phyloP scores from a whole-genome alignment of 805 yeast genomes.

The Suhomyces kilbournensis region DNA sequence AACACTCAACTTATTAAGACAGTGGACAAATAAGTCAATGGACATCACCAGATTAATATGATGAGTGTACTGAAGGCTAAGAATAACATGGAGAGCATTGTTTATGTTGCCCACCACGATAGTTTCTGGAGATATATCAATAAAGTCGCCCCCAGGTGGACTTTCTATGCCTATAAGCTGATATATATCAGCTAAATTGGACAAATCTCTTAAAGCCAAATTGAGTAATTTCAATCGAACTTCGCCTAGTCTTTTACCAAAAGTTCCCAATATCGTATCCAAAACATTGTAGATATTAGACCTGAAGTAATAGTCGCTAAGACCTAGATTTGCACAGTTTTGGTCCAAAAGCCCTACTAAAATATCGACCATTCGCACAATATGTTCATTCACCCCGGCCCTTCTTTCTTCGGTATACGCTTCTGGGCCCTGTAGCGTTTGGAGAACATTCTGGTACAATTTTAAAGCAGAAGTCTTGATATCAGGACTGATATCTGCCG shows the following conservation, averaged over 20 bases:
- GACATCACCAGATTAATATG: slow-evolving; percentile 15
- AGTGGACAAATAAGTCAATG: slow-evolving; percentile 18
- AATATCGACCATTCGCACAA: slow-evolving; percentile 17
- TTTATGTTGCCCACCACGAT: slow-evolving; percentile 21
- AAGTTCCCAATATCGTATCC: slow-evolving; percentile 23
- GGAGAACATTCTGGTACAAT: slow-evolving; percentile 52
- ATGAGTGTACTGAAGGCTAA: slow-evolving; percentile 26
- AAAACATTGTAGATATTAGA: slow-evolving; percentile 27
- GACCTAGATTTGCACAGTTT: neutral
- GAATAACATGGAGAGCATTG: slow-evolving; percentile 32
- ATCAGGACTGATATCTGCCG: slow-evolving; percentile 22
- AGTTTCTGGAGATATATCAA: slow-evolving; percentile 14
- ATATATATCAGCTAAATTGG: neutral
- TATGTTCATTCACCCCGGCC: slow-evolving; percentile 26
- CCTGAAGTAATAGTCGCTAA: neutral
- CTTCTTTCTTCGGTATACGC: slow-evolving; percentile 39
- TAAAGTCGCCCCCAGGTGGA: neutral
- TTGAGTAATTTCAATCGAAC: slow-evolving; percentile 13
- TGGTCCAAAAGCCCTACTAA: slow-evolving; percentile 14
- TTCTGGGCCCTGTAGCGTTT: slow-evolving; percentile 52
- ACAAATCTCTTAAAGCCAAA: slow-evolving; percentile 23
- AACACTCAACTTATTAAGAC: slow-evolving; percentile 37
- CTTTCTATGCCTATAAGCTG: neutral
- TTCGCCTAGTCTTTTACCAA: slow-evolving; percentile 22
- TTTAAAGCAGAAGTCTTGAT: slow-evolving; percentile 48